Percentiles rank a stretch among this genome's conserved stretches.
Evolutionary conservation across 306 rosid species (phyloP).

Genomic region (Bauhinia variegata): DNA sequence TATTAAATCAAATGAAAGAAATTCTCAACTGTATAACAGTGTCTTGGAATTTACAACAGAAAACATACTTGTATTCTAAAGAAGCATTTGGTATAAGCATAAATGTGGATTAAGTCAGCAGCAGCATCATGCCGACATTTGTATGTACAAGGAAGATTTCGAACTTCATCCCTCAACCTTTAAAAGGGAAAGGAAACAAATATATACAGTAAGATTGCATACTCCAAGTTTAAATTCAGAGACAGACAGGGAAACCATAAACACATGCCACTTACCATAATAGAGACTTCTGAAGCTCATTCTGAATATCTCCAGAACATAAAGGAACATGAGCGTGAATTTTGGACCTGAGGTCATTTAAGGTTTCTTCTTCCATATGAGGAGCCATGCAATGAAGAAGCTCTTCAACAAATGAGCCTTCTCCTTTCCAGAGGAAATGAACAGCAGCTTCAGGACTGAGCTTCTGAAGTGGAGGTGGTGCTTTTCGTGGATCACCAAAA

Average conservation of each 20-base stretch:
- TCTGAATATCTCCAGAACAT: slow-evolving; percentile 63
- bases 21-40: slow-evolving; percentile 12
- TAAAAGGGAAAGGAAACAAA: slow-evolving; percentile 22
- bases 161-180: slow-evolving; percentile 98
- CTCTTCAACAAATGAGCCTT: slow-evolving; percentile 89
- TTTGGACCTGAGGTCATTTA: slow-evolving; percentile 73
- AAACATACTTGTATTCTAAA: slow-evolving; percentile 82
- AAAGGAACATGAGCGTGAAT: slow-evolving; percentile 72
- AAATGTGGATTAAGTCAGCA: slow-evolving; percentile 96
- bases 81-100: slow-evolving; percentile 83
- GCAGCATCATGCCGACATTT: slow-evolving; percentile 98
- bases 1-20: slow-evolving; percentile 1
- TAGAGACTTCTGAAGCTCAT: slow-evolving; percentile 75
- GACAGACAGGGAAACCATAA: slow-evolving; percentile 13
- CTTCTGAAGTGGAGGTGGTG: slow-evolving; percentile 95
- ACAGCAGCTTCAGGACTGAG: slow-evolving; percentile 78
- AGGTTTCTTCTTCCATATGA: slow-evolving; percentile 60
- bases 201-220: slow-evolving; percentile 16
- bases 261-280: slow-evolving; percentile 59
- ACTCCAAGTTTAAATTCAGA: slow-evolving; percentile 25
- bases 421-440: slow-evolving; percentile 89
- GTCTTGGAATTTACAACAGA: slow-evolving; percentile 9
- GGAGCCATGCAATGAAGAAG: slow-evolving; percentile 81
- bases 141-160: slow-evolving; percentile 87
- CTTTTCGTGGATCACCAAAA: slow-evolving; percentile 88